Conservation (phyloP, 2,329 filamentous ascomycete genomes). For the Endoconidiophora polonica region DNA sequence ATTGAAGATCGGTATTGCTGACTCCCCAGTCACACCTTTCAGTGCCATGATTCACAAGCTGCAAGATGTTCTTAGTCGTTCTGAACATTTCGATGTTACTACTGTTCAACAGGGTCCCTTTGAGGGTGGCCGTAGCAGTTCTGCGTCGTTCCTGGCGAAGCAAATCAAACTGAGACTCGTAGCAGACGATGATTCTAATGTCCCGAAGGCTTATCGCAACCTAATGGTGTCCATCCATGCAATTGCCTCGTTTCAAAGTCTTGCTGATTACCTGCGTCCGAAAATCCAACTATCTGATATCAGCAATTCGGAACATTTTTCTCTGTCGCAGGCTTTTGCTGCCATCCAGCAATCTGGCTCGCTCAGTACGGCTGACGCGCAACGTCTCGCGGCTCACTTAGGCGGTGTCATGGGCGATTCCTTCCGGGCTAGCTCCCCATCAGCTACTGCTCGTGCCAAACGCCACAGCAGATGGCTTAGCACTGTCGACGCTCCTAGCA, state of each 20-base stretch:
- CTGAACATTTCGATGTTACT: constrained; percentile 94
- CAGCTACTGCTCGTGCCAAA: no score
- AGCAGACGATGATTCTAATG: constrained; percentile 79
- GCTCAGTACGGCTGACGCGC: neutral
- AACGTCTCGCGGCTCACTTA: constrained; percentile 21
- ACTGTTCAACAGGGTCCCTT: constrained; percentile 88
- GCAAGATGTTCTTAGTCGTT: constrained; percentile 87
- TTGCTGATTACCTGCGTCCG: constrained; percentile 89
- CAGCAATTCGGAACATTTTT: constrained; percentile 40
- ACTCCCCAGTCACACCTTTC: constrained; percentile 67
- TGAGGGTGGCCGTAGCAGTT: constrained; percentile 77
- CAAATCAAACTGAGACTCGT: constrained; percentile 79
- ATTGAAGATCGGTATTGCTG: constrained; percentile 43
- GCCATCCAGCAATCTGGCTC: constrained; percentile 57
- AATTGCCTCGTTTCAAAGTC: constrained; percentile 90
- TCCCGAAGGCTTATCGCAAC: constrained; percentile 72
- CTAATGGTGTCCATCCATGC: constrained; percentile 98
- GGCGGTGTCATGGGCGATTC: neutral
- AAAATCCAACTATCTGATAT: constrained; percentile 36
- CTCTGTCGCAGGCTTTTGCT: constrained; percentile 52
- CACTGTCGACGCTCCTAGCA: neutral
- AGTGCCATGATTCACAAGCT: constrained; percentile 84
- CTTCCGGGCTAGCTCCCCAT: neutral
- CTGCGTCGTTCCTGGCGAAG: constrained; percentile 90
- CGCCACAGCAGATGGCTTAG: neutral